phyloP scores from a whole-genome alignment of 495 filamentous ascomycete genomes.

The Aspergillus ostianus region DNA sequence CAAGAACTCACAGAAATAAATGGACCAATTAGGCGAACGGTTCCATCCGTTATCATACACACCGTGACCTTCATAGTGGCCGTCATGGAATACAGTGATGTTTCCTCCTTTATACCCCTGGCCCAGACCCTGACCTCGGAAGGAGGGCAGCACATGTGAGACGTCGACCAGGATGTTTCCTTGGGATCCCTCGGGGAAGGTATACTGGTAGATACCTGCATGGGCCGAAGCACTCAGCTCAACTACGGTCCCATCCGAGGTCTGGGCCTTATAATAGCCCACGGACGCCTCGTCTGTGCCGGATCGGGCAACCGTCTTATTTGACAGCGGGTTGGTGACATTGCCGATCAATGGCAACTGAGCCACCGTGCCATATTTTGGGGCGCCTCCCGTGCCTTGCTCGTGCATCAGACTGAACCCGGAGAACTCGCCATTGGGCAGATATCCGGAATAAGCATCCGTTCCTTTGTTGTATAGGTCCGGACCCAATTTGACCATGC shows the following conservation, averaged over 20 bases:
- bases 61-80: slow-evolving; percentile 63
- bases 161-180: slow-evolving; percentile 64
- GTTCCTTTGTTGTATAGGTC: slow-evolving; percentile 49
- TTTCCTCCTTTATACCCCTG: slow-evolving; percentile 68
- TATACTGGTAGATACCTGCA: slow-evolving; percentile 63
- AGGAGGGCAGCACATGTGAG: slow-evolving; percentile 67
- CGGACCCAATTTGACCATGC: slow-evolving; percentile 69
- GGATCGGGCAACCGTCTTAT: slow-evolving; percentile 51
- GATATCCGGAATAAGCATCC: slow-evolving; percentile 67
- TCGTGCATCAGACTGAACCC: slow-evolving; percentile 76
- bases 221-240: slow-evolving; percentile 62
- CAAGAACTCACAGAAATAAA: slow-evolving; percentile 58
- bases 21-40: slow-evolving; percentile 56
- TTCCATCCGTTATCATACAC: slow-evolving; percentile 67
- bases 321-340: slow-evolving; percentile 55
- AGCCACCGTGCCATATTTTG: slow-evolving; percentile 68
- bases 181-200: slow-evolving; percentile 44
- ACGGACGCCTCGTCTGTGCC: slow-evolving; percentile 53
- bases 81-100: slow-evolving; percentile 49
- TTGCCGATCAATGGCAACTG: slow-evolving; percentile 61
- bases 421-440: slow-evolving; percentile 56
- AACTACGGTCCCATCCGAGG: slow-evolving; percentile 53
- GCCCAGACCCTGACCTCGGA: slow-evolving; percentile 54
- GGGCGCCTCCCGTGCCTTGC: slow-evolving; percentile 70
- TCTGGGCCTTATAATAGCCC: slow-evolving; percentile 61